Percentiles rank a stretch among this genome's conserved stretches.
Conservation (phyloP, 2,329 filamentous ascomycete genomes). For the Penicillium sp. region DNA sequence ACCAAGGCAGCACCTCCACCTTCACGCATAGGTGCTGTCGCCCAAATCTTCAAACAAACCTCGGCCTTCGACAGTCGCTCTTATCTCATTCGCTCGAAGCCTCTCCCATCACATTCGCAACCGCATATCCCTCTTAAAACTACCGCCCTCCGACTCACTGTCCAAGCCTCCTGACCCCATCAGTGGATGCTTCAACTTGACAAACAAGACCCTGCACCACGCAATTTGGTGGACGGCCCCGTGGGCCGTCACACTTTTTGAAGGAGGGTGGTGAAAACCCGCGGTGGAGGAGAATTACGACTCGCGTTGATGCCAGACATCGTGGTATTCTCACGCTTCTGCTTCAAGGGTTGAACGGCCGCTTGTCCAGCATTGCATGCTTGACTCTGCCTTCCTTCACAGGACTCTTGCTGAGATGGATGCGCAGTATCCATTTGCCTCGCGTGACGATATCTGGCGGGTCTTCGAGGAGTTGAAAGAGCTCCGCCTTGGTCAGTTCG, state of each 20-base stretch:
- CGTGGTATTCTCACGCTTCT: neutral
- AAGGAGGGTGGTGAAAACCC: conserved; percentile 16
- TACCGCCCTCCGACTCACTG: conserved; percentile 6
- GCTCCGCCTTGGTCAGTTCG: conserved; percentile 63
- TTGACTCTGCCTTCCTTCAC: neutral
- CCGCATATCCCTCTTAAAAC: conserved; percentile 7
- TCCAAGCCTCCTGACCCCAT: conserved; percentile 7
- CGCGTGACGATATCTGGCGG: conserved; percentile 68
- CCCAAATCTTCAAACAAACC: neutral
- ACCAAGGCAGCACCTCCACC: conserved; percentile 5
- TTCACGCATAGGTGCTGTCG: neutral
- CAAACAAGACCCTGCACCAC: conserved; percentile 8
- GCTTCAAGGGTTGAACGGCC: conserved; percentile 1
- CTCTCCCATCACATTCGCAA: neutral
- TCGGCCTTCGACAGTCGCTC: neutral
- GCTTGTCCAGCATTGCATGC: neutral
- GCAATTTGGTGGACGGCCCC: conserved; percentile 28
- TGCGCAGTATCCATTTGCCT: conserved; percentile 67
- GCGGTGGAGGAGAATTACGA: neutral
- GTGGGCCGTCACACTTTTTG: conserved; percentile 28
- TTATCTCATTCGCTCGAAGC: neutral
- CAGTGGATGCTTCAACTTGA: conserved; percentile 12
- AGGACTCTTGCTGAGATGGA: conserved; percentile 53
- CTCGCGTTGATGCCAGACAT: neutral
- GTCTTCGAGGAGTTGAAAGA: conserved; percentile 66